Percentiles rank a stretch among this genome's conserved stretches.
These are phyloP conservation scores for Saksenaea oblongispora DNA, from an alignment of 371 early-diverging fungal genomes.

Conservation along the genomic window DNA sequence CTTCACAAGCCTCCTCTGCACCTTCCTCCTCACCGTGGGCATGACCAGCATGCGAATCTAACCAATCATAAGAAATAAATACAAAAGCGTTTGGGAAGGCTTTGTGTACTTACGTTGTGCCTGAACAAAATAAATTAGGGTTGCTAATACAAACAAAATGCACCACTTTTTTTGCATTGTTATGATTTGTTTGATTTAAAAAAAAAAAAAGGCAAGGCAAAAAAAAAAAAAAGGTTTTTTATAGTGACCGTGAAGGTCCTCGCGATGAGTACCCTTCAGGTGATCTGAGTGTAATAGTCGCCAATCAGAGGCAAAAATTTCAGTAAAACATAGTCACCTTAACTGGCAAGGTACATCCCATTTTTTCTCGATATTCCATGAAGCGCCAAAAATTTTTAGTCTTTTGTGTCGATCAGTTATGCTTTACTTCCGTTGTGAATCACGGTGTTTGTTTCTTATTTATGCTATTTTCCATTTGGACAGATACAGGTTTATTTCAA, in stretches of 20 bases:
- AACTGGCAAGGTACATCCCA: slow-evolving; percentile 12
- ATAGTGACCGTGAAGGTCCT: slow-evolving; percentile 5
- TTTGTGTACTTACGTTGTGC: slow-evolving; percentile 10
- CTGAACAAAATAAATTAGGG: background rate
- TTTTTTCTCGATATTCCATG: background rate
- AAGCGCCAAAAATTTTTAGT: background rate
- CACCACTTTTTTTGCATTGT: slow-evolving; percentile 3
- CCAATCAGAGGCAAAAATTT: slow-evolving; percentile 14
- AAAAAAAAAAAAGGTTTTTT: background rate
- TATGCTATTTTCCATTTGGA: no score
- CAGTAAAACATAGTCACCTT: slow-evolving; percentile 3
- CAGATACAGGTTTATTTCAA: no score
- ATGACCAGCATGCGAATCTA: slow-evolving; percentile 6
- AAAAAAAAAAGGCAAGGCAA: background rate
- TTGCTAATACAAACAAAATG: background rate
- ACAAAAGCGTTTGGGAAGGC: no score
- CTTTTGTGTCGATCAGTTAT: background rate
- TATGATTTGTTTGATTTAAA: background rate
- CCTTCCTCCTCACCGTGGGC: background rate
- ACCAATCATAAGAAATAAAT: background rate
- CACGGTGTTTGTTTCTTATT: background rate
- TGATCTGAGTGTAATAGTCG: background rate
- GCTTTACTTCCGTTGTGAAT: background rate
- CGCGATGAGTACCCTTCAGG: background rate
- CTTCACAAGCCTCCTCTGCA: slow-evolving; percentile 1